Evolutionary conservation across 192 early-diverging fungal genomes (phyloP).

Genomic region (Gonapodya sp.): DNA sequence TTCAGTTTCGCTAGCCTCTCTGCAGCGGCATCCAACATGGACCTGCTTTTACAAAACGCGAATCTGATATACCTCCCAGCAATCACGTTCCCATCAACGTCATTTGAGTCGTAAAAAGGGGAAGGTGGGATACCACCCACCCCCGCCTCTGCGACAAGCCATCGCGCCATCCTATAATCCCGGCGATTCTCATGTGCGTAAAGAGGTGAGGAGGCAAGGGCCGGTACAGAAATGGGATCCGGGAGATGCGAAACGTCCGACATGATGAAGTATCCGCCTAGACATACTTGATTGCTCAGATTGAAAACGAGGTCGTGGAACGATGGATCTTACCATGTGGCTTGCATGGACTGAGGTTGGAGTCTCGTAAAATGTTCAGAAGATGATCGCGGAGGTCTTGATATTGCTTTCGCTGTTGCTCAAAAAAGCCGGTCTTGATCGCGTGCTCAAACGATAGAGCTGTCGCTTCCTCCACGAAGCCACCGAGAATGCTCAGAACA

Average conservation of each 20-base stretch:
- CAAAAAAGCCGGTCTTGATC: slow-evolving; percentile 49
- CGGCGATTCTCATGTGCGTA: slow-evolving; percentile 26
- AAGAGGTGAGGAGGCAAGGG: slow-evolving; percentile 41
- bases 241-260: slow-evolving; percentile 64
- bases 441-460: slow-evolving; percentile 65
- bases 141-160: slow-evolving; percentile 77
- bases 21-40: slow-evolving; percentile 65
- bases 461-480: slow-evolving; percentile 44
- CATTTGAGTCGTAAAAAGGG: slow-evolving; percentile 65
- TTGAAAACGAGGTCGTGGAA: too few species aligned
- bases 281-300: background rate
- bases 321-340: slow-evolving; percentile 65
- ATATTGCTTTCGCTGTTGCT: slow-evolving; percentile 58
- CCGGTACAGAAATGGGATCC: slow-evolving; percentile 30
- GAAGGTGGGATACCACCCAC: slow-evolving; percentile 86
- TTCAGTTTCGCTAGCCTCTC: slow-evolving; percentile 37
- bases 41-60: slow-evolving; percentile 87
- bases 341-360: slow-evolving; percentile 66
- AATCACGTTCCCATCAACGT: slow-evolving; percentile 42
- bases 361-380: slow-evolving; percentile 49
- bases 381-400: slow-evolving; percentile 62
- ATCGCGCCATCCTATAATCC: slow-evolving; percentile 73
- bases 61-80: slow-evolving; percentile 74
- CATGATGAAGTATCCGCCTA: slow-evolving; percentile 75
- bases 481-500: too few species aligned